Evolutionary conservation across 331 rosid genomes (phyloP), one percentile per base, ranked within the genome.

Genomic region (Spiraea crenata): DNA sequence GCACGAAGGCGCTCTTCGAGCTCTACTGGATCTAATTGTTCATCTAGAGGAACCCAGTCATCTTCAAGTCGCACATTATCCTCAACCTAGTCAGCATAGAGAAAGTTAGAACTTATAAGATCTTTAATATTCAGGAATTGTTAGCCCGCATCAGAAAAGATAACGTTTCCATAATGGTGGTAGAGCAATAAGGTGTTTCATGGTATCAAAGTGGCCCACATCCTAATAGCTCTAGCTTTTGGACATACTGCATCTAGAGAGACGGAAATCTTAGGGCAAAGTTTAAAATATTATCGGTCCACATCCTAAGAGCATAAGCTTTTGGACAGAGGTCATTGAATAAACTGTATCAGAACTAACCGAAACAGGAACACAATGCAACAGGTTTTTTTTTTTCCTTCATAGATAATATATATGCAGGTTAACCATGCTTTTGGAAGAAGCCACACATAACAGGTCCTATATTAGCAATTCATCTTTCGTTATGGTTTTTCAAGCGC

Each of bases 31-130:
- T 86, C 85, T 70, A 93, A 74, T 80, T 87, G 85, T 69, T 93
- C 99, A 82, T 93, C 99, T 88, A 91, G 70, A 64, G 97, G 97
- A 52, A 89, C 97, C 97, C 97, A 93, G 69, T 93, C 99, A 82
- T 93, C 99, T 81, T 93, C 99, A 71, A 93, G 96, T 49, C 97
- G 85, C 77, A 91, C 97, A 37, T 86, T 89, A 82, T 82, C 89
- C 66, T 82, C 95, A 78, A 87, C 84, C 99, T 93, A 79, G 65
- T 77, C 59, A 78, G 40, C 73, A 74, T 6, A 62, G 4, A 40
- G 57, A 71, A 60, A 63, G 52, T 64, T 44, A 75, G 68, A 57
- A 68, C 42, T 67, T 70, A 57, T 47, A 80, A 60, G 38, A 31
- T 6, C 44, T 45, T 46, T 50, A 57, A 15, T 31, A 57, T 9